These are phyloP conservation scores for Sporothrix mexicana DNA, from an alignment of 2,329 filamentous ascomycete species.

Conservation along the genomic window DNA sequence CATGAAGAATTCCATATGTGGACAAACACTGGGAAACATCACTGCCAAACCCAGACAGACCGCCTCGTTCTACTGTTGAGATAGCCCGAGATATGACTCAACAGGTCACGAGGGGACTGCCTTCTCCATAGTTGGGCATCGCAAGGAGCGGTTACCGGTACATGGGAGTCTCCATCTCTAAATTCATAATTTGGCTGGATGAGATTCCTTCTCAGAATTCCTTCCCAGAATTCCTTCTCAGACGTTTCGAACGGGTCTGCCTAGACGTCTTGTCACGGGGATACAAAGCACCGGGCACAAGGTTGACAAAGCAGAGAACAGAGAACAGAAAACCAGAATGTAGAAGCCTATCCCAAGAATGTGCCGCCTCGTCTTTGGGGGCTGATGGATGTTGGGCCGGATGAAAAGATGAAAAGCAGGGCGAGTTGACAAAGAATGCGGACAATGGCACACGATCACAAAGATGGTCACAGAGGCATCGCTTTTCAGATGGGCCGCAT, in stretches of 20 bases:
- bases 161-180: background rate
- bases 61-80: background rate
- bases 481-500: background rate
- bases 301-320: too few species aligned
- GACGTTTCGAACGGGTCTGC: background rate
- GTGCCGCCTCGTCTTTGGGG: background rate
- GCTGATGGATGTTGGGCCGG: background rate
- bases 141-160: background rate
- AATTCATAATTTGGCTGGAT: too few species aligned
- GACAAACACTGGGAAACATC: background rate
- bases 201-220: too few species aligned
- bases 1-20: background rate
- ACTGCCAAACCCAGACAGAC: background rate
- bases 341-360: background rate
- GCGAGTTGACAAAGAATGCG: background rate
- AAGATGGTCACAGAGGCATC: background rate
- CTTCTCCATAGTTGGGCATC: conserved; percentile 21
- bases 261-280: background rate
- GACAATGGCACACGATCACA: background rate
- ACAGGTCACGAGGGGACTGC: background rate
- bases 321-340: too few species aligned
- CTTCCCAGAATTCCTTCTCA: too few species aligned
- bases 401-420: background rate
- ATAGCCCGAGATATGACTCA: background rate
- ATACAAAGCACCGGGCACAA: background rate